phyloP scores from a whole-genome alignment of 441 rosid species.

The Viola pubescens region DNA sequence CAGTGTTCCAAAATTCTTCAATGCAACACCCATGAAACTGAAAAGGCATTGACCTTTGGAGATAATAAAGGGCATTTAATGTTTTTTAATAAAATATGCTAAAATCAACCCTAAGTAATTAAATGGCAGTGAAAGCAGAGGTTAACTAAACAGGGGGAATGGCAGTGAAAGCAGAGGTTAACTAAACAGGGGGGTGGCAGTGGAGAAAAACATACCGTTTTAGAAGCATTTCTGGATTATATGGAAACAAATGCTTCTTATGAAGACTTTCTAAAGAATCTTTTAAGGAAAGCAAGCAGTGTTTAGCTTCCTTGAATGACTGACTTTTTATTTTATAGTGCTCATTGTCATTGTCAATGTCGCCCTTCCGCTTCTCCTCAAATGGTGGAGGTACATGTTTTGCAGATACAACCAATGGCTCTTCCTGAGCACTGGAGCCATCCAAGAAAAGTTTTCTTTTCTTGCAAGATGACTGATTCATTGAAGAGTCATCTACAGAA shows the following conservation, averaged over 20 bases:
- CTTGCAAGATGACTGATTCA: constrained; percentile 33
- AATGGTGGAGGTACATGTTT: constrained; percentile 12
- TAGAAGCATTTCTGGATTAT: constrained; percentile 71
- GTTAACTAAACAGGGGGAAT: background rate
- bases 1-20: background rate
- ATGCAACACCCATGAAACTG: background rate
- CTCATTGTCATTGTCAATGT: constrained; percentile 6
- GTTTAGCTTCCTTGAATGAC: constrained; percentile 44
- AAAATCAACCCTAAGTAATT: too few species aligned
- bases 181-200: background rate
- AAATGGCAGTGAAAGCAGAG: background rate
- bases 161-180: background rate
- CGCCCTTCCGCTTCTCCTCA: constrained; percentile 16
- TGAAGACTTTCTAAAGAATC: constrained; percentile 57
- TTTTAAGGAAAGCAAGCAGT: constrained; percentile 71
- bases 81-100: too few species aligned
- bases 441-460: constrained; percentile 38
- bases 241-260: constrained; percentile 65
- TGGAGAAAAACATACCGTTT: constrained; percentile 42
- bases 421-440: constrained; percentile 24
- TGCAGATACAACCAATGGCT: constrained; percentile 9
- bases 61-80: too few species aligned
- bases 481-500: constrained; percentile 24
- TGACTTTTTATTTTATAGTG: constrained; percentile 17
- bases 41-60: background rate